Evolutionary conservation across 2,329 filamentous ascomycete species (phyloP).

Genomic region (Sporothrix euskadiensis): DNA sequence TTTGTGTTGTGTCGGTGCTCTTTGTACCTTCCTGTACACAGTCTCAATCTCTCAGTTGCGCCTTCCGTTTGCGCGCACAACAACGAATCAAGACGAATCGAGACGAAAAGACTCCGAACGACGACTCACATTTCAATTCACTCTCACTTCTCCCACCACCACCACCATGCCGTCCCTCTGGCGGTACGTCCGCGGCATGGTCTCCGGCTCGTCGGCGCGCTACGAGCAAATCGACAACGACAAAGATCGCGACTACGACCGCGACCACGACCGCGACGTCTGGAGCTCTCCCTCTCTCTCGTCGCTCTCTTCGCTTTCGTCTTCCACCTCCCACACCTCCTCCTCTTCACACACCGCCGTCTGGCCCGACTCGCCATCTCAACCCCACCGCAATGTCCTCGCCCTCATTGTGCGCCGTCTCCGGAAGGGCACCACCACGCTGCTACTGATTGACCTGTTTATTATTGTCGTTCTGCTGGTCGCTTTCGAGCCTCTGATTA

Average conservation of each 20-base stretch:
- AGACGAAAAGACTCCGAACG: not conserved
- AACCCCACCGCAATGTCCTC: slow-evolving; percentile 14
- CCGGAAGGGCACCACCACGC: slow-evolving; percentile 52
- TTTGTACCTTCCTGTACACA: not conserved
- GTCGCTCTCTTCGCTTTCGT: slow-evolving; percentile 2
- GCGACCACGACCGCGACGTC: not conserved
- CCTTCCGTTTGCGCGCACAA: not conserved
- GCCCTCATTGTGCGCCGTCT: slow-evolving; percentile 25
- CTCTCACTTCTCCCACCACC: not conserved
- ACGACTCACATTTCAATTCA: not conserved
- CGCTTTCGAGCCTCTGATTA: slow-evolving; percentile 69
- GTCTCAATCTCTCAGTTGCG: not conserved
- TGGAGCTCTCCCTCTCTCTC: slow-evolving; percentile 13
- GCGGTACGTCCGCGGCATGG: slow-evolving; percentile 13
- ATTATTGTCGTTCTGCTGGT: slow-evolving; percentile 63
- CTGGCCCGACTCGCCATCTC: slow-evolving; percentile 21
- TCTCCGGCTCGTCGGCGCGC: not conserved
- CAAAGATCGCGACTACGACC: not conserved
- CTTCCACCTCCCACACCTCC: slow-evolving; percentile 6
- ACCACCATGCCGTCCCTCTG: slow-evolving; percentile 12
- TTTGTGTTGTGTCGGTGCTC: too few species aligned
- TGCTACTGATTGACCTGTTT: slow-evolving; percentile 41
- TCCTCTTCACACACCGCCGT: slow-evolving; percentile 6
- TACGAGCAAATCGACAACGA: slow-evolving; percentile 1
- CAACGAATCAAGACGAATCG: not conserved